These are phyloP conservation scores for Pichia sp. DNA, from an alignment of 1,139 yeast species.

Conservation along the genomic window DNA sequence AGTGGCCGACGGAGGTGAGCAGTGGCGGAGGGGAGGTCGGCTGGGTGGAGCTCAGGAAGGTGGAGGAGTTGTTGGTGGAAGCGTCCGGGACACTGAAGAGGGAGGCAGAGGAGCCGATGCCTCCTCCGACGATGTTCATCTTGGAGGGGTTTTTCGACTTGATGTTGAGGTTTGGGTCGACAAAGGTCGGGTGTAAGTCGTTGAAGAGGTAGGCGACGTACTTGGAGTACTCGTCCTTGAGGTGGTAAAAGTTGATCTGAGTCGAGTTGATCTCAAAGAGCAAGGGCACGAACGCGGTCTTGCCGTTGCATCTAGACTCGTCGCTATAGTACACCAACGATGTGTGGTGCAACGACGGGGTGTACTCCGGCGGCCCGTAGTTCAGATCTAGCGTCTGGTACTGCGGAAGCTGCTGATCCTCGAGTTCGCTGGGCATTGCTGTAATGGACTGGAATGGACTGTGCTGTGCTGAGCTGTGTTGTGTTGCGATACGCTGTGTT, in stretches of 20 bases:
- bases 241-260: conserved; percentile 24
- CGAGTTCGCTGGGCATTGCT: background rate
- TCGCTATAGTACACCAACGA: conserved; percentile 17
- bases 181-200: conserved; percentile 21
- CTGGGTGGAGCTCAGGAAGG: background rate
- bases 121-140: conserved; percentile 10
- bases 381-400: conserved; percentile 2
- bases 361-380: conserved; percentile 18
- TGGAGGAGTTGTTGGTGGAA: background rate
- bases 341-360: conserved; percentile 19
- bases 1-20: background rate
- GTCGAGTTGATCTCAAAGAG: conserved; percentile 31
- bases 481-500: too few relatives aligned
- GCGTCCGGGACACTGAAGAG: conserved; percentile 2
- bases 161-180: conserved; percentile 28
- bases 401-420: background rate
- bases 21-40: conserved; percentile 6
- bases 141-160: conserved; percentile 17
- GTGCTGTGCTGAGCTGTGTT: too few relatives aligned
- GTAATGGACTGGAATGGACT: too few relatives aligned
- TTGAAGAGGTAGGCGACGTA: conserved; percentile 22
- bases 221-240: conserved; percentile 15
- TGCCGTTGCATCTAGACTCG: conserved; percentile 5
- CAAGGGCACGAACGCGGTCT: conserved; percentile 21
- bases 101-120: conserved; percentile 10